These are phyloP conservation scores for Dichotomopilus funicola DNA, from an alignment of 2,329 filamentous ascomycete species.

Conservation along the genomic window DNA sequence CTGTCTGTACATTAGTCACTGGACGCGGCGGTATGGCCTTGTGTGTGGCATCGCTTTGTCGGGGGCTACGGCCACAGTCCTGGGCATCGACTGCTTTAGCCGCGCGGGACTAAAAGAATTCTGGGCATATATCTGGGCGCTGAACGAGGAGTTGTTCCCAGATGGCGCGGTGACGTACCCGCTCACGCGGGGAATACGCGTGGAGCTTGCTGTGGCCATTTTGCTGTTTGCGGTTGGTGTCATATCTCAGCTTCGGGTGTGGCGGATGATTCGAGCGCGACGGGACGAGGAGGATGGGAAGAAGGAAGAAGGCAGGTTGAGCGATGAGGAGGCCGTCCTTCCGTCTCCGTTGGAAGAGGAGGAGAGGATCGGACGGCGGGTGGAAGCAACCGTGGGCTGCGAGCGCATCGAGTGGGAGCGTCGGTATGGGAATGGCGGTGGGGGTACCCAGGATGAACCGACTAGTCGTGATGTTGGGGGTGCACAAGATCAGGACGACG, in stretches of 20 bases:
- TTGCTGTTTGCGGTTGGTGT: conserved; percentile 69
- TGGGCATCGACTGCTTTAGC: conserved; percentile 89
- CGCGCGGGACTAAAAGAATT: conserved; percentile 91
- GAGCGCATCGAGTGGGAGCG: conserved; percentile 70
- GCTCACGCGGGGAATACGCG: conserved; percentile 75
- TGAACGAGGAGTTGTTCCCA: conserved; percentile 78
- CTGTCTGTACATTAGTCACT: conserved; percentile 69
- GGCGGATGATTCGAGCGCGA: conserved; percentile 68
- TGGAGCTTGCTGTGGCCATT: conserved; percentile 73
- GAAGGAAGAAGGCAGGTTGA: conserved; percentile 45
- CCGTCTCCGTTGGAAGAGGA: conserved; percentile 50
- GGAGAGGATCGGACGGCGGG: conserved; percentile 59
- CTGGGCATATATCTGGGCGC: conserved; percentile 83
- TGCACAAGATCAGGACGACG: conserved; percentile 40
- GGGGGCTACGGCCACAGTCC: conserved; percentile 69
- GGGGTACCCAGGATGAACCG: conserved; percentile 29
- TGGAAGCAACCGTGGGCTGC: conserved; percentile 55
- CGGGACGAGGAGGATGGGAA: conserved; percentile 34
- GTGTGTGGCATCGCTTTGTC: conserved; percentile 73
- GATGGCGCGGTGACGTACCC: conserved; percentile 72
- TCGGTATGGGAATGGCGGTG: conserved; percentile 57
- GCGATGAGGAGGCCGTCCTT: conserved; percentile 42
- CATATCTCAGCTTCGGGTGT: conserved; percentile 78
- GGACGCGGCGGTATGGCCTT: conserved; percentile 70
- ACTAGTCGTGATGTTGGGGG: conserved; percentile 45